Conservation (phyloP, 108 stramenopile genomes). For the Conticribra guillardii region DNA sequence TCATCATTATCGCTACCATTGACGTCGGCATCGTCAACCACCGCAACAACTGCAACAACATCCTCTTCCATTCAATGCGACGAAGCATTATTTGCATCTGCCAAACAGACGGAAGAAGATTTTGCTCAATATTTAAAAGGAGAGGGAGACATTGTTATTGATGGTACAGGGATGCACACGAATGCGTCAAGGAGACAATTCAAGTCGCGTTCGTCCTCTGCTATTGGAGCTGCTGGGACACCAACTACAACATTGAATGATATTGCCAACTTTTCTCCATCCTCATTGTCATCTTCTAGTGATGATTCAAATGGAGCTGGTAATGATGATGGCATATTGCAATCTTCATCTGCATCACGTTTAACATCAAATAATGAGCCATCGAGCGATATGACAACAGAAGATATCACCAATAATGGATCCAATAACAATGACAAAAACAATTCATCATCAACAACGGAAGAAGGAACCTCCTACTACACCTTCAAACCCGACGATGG, state of each 20-base stretch:
- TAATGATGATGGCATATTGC: neutral
- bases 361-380: neutral
- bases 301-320: neutral
- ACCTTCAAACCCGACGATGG: slow-evolving; percentile 8
- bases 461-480: slow-evolving; percentile 29
- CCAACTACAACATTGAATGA: neutral
- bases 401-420: too few species aligned
- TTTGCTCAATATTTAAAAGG: slow-evolving; percentile 40
- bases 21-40: neutral
- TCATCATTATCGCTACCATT: neutral
- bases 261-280: neutral
- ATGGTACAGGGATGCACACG: slow-evolving; percentile 8
- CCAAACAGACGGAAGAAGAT: slow-evolving; percentile 35
- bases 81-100: neutral
- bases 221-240: neutral
- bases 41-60: neutral
- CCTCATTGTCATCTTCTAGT: neutral
- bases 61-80: too few species aligned
- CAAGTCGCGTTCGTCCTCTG: neutral
- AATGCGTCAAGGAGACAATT: neutral
- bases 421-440: neutral
- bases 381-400: too few species aligned
- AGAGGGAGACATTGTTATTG: slow-evolving; percentile 7
- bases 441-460: neutral
- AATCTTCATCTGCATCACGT: neutral